Base-by-base conservation (phyloP, 2,329 filamentous ascomycete genomes). In the Colletotrichum brevisporum region DNA sequence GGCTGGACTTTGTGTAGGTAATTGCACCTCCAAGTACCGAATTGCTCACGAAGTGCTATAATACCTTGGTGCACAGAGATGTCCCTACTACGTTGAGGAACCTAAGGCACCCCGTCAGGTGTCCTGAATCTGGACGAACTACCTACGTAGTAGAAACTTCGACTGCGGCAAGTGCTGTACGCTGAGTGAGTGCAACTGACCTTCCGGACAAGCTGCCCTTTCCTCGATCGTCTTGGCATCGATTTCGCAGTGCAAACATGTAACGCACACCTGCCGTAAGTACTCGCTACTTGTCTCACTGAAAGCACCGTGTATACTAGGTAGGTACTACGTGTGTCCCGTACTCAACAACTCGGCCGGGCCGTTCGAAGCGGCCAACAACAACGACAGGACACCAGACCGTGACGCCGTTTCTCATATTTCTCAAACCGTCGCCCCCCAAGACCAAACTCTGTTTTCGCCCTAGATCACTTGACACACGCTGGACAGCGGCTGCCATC, bases 401-500 rank as follows among this genome's bases (percentile, higher is more conserved):
- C 47, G 24, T 15, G 26, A 65, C 50, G 48, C 48, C 54, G 61
- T 65, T 36, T 48, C 31, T 48, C 18, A 59, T 47, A 16, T 18
- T 48, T 39, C n/a, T 26, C 54, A 59, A 53, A 63, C 53, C 58
- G 24, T 62, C 48, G 59, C 41, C 39, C 39, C 48, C 53, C 5
- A 54, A n/a, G 48, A 4, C 50, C 41, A 65, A 68, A 59, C 60
- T 68, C 54, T 54, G 61, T 65, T 65, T 59, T 51, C 48, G 61
- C 66, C 47, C 50, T 57, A 31, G 53, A 51, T 60, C 24, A 60
- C 61, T 69, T 66, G 66, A 69, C 61, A 53, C 66, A 54, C 58
- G 50, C 54, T 26, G 50, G 61, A 55, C 41, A 66, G 31, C 50
- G 59, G 61, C 55, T 24, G 50, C 24, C 31, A 48, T 59, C 18